Percentiles rank a stretch among this genome's conserved stretches.
Conservation (phyloP, 306 rosid species). For the Prunus mume region DNA sequence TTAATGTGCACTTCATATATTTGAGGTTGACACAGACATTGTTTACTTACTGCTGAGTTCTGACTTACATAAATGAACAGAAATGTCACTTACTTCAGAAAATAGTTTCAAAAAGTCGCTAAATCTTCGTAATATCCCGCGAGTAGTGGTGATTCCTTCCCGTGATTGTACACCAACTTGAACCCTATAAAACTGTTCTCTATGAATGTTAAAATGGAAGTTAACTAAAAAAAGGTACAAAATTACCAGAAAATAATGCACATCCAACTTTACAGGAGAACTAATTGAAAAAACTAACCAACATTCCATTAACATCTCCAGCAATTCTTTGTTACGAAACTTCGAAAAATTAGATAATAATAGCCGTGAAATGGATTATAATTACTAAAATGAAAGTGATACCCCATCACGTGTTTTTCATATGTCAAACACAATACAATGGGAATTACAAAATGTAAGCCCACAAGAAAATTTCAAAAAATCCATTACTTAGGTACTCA, state of each 20-base stretch:
- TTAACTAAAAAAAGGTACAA: background rate
- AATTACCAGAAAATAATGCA: background rate
- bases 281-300: background rate
- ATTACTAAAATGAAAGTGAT: background rate
- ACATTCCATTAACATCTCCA: background rate
- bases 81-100: slow-evolving; percentile 52
- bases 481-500: background rate
- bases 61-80: background rate
- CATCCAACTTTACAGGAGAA: background rate
- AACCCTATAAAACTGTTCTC: slow-evolving; percentile 74
- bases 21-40: background rate
- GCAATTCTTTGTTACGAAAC: background rate
- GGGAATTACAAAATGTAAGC: background rate
- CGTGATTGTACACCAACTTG: slow-evolving; percentile 87
- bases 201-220: slow-evolving; percentile 27
- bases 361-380: too few relatives aligned
- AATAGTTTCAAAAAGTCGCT: slow-evolving; percentile 64
- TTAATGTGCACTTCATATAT: background rate
- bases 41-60: background rate
- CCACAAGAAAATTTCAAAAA: background rate
- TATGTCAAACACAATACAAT: background rate
- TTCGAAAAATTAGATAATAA: background rate
- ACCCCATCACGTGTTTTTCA: background rate
- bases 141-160: slow-evolving; percentile 62
- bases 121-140: slow-evolving; percentile 72